Base-by-base conservation (phyloP, 2,329 filamentous ascomycete genomes). In the Cercospora zeina region DNA sequence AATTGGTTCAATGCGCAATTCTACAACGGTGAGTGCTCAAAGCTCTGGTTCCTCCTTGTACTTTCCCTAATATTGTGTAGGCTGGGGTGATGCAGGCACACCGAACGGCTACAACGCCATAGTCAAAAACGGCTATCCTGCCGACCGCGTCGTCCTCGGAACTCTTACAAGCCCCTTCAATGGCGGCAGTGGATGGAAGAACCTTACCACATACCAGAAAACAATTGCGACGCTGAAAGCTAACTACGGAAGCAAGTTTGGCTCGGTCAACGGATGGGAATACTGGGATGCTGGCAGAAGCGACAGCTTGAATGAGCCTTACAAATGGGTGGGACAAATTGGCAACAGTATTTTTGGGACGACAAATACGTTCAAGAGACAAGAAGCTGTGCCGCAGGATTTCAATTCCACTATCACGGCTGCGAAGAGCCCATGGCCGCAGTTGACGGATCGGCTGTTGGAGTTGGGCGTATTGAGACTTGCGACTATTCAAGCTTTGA, bases 1-100 rank as follows among this genome's bases (percentile, higher is more conserved):
- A 69, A 69, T 30, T 72, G 70, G 70, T 72, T 68, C 58, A 71
- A 72, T 33, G 64, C 64, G 4, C 70, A 71, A 36, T 71, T 69
- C 64, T 71, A 71, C 55, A 56, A 56, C 27, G 54, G 54, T 69
- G 63, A 34, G 24, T 31, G n/a, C 8, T 19, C n/a, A 16, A 68
- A 69, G 59, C n/a, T 33, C 31, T 16, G 10, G 27, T 10, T 45
- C 4, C 14, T 16, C 2, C 27, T 7, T 21, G 10, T 19, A 33
- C 9, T 24, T 5, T 7, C 31, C n/a, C 27, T 56, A 42, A 36
- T 16, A 27, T 39, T 70, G 67, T 61, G 66, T 67, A 53, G 70
- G 71, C 54, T 72, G 69, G 68, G 71, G 71, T 34, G 67, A 71
- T 51, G 67, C 67, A 24, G 65, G 66, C 50, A 64, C 62, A 11